Conservation (phyloP, 306 rosid species). For the Corylus americana region DNA sequence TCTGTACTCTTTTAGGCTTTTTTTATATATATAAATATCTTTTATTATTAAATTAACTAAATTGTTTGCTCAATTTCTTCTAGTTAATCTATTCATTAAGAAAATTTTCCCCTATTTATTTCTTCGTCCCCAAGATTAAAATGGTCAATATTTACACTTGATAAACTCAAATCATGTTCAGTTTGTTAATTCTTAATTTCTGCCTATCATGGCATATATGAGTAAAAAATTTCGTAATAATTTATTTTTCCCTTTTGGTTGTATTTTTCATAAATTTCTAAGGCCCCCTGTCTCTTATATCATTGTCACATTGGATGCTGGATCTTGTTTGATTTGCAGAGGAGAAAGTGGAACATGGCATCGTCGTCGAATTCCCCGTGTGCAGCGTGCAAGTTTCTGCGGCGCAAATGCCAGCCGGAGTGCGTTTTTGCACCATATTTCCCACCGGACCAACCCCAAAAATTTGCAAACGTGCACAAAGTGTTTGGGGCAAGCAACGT, state of each 20-base stretch:
- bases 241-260: background rate
- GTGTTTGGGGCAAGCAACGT: conserved; percentile 96
- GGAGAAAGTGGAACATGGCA: conserved; percentile 39
- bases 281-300: background rate
- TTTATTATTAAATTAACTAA: background rate
- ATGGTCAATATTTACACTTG: background rate
- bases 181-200: background rate
- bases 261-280: background rate
- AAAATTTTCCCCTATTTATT: background rate
- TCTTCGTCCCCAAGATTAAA: background rate
- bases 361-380: conserved; percentile 73
- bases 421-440: conserved; percentile 94
- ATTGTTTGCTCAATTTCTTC: background rate
- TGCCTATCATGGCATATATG: background rate
- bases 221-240: background rate
- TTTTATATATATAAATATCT: background rate
- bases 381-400: conserved; percentile 93
- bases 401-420: conserved; percentile 93
- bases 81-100: background rate
- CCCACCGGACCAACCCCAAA: conserved; percentile 96
- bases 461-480: conserved; percentile 89
- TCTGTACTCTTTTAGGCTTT: background rate
- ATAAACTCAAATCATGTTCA: background rate
- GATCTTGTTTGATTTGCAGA: background rate
- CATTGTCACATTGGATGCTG: background rate